Conservation (phyloP, 1,284 basidiomycete species). For the Ganoderma leucocontextum region DNA sequence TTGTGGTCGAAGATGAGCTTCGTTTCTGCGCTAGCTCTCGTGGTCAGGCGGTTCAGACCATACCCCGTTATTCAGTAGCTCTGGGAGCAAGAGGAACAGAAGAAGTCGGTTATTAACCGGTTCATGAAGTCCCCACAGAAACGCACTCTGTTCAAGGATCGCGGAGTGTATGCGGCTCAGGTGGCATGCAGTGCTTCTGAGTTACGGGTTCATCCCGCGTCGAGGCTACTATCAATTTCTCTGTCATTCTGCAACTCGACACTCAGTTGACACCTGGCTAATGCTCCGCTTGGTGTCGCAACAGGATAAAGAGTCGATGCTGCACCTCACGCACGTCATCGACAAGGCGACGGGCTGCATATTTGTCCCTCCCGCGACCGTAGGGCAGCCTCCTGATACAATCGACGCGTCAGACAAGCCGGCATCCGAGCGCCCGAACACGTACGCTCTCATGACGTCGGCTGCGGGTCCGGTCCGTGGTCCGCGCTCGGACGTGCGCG, state of each 20-base stretch:
- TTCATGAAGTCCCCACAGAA: too few relatives aligned
- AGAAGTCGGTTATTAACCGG: neutral
- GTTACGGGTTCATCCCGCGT: neutral
- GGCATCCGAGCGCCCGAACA: conserved; percentile 65
- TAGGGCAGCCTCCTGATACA: conserved; percentile 60
- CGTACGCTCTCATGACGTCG: conserved; percentile 70
- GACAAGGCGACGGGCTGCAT: conserved; percentile 93
- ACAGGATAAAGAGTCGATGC: conserved; percentile 93
- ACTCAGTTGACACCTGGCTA: neutral
- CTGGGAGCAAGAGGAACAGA: neutral
- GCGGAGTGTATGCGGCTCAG: neutral
- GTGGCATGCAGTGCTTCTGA: neutral
- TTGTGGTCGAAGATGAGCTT: neutral
- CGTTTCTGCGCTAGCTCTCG: neutral
- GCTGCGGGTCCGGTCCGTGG: conserved; percentile 67
- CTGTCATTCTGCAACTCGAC: neutral
- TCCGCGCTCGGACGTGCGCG: conserved; percentile 68
- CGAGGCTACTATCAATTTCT: neutral
- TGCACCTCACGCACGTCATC: conserved; percentile 81
- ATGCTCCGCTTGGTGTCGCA: neutral
- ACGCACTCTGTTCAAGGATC: neutral
- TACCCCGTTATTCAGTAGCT: neutral
- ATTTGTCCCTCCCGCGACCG: conserved; percentile 71
- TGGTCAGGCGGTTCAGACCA: too few relatives aligned
- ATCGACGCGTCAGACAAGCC: conserved; percentile 51